Evolutionary conservation across 2,329 filamentous ascomycete genomes (phyloP), one percentile per base, ranked within the genome.

Genomic region (Incumbomyces delicatus): DNA sequence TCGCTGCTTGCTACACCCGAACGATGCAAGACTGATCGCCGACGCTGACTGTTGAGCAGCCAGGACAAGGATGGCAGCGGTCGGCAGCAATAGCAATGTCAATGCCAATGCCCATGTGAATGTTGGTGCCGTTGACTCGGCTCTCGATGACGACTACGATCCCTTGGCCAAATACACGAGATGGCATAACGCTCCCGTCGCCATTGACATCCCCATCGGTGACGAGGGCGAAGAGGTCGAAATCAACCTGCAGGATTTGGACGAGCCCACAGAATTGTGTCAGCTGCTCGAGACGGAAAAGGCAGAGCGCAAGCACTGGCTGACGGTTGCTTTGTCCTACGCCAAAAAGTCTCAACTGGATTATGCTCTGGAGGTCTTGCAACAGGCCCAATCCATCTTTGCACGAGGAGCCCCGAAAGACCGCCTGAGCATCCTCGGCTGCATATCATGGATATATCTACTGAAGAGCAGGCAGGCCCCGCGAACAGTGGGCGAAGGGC

Each of bases 301-400:
- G 60, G 89, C 88, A 13, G 84, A 87, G 32, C 88, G 90, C 59
- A 87, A 83, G 44, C 94, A 94, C 57, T 98, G 94, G 94, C 90
- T 98, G 74, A 90, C 87, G n/a, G 92, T 96, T 55, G 86, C 94
- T 35, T 75, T 96, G 49, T 90, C 90, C 40, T 98, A 98, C 62
- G 90, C 92, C 34, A 98, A 96, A 70, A 87, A 95, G 69, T 82
- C 83, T 61, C 94, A 94, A 69, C 79, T 92, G 52, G 89, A 95
- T 61, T 85, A 92, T 68, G 80, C 80, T 43, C 77, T 84, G 50
- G 79, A 83, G 52, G 80, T 84, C 46, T 66, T 84, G 56, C 79
- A 81, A 41, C 84, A 86, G 59, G 87, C 86, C 41, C 73, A 87
- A 57, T 75, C 77, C 50, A 86, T 85, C 57, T 80, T 87, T 58